Evolutionary conservation across 352 stramenopile genomes (phyloP).

Genomic region (Globisporangium viniferum): DNA sequence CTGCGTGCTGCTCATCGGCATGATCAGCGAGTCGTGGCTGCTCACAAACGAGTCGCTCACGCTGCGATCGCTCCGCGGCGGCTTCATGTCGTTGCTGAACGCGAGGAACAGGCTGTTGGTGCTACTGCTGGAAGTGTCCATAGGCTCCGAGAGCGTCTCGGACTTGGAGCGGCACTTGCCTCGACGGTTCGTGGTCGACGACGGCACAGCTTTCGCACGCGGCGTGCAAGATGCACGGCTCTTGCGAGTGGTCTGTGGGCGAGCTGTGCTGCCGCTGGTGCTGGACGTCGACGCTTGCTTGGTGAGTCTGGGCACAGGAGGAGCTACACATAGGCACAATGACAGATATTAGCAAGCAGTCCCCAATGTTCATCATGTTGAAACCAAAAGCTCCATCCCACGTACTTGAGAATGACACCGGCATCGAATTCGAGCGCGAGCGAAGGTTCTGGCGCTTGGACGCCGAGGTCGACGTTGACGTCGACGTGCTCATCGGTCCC

Average conservation of each 20-base stretch:
- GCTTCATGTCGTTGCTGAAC: slow-evolving; percentile 27
- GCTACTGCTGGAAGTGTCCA: background rate
- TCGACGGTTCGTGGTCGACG: slow-evolving; percentile 22
- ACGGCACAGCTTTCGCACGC: slow-evolving; percentile 18
- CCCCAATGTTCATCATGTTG: background rate
- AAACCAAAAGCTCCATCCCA: background rate
- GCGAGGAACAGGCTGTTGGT: slow-evolving; percentile 22
- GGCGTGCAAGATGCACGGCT: slow-evolving; percentile 31
- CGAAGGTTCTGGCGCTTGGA: slow-evolving; percentile 36
- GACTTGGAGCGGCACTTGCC: slow-evolving; percentile 62
- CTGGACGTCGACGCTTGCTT: slow-evolving; percentile 11
- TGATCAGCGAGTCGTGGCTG: slow-evolving; percentile 17
- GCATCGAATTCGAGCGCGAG: slow-evolving; percentile 77
- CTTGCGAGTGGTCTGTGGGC: slow-evolving; percentile 26
- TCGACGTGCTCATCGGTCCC: background rate
- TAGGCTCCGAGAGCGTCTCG: slow-evolving; percentile 39
- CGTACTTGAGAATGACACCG: slow-evolving; percentile 38
- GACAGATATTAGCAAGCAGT: background rate
- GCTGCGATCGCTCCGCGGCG: slow-evolving; percentile 29
- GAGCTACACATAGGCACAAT: background rate
- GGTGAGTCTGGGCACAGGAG: background rate
- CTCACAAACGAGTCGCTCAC: slow-evolving; percentile 29
- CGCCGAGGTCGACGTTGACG: background rate
- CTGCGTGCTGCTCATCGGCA: slow-evolving; percentile 16
- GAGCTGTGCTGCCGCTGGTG: slow-evolving; percentile 3